A percentile compares a stretch with the other conserved stretches of the same genome.
Evolutionary conservation across 345 rosid species (phyloP).

Genomic region (Gossypium anomalum): DNA sequence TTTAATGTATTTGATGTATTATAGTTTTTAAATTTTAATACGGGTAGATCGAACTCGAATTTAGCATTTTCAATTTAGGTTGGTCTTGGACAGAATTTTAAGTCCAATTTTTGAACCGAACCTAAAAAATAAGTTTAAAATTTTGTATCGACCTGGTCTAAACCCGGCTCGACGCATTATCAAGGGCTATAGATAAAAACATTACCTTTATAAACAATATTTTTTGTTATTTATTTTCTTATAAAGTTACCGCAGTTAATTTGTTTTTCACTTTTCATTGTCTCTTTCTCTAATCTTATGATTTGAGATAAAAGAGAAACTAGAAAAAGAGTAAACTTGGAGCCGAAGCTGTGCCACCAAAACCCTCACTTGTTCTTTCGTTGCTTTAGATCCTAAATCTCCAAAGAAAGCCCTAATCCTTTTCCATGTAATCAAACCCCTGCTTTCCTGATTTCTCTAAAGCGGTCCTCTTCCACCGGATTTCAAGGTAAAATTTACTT

Average conservation of each 20-base stretch:
- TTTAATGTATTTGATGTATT: no score
- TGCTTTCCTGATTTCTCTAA: neutral
- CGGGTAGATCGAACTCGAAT: no score
- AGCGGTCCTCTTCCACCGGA: conserved; percentile 16
- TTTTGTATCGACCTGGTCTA: rapidly evolving
- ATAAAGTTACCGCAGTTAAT: neutral
- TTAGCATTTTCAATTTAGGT: no score
- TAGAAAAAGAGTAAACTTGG: neutral
- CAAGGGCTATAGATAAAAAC: no score
- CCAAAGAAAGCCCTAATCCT: neutral
- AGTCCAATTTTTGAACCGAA: rapidly evolving
- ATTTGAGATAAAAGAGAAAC: neutral
- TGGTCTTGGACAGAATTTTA: rapidly evolving
- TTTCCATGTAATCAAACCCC: conserved; percentile 15
- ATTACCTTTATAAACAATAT: no score
- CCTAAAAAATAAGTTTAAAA: no score
- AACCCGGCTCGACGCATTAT: no score
- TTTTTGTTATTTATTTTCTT: no score
- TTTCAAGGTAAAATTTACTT: conserved; percentile 21
- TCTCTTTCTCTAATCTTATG: neutral
- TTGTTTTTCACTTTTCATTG: neutral
- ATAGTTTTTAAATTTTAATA: no score
- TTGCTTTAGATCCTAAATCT: conserved; percentile 20
- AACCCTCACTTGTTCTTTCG: neutral
- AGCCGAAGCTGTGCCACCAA: neutral